Base-by-base conservation (phyloP, 2,329 filamentous ascomycete genomes). In the Trichoderma koningii region DNA sequence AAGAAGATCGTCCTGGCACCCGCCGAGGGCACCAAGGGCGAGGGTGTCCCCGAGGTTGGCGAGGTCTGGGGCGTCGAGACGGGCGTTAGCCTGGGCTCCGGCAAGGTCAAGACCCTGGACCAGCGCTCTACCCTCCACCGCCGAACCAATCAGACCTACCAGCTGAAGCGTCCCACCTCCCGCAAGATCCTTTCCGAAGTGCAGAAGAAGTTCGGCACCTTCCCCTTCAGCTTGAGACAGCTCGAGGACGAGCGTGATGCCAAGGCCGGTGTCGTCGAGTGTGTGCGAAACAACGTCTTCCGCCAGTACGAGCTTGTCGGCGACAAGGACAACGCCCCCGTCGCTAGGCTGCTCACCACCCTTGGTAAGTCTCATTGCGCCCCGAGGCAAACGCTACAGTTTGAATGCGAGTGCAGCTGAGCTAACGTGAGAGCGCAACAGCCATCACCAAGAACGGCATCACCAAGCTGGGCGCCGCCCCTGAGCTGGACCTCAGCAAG, bases 1-100 rank as follows among this genome's bases (percentile, higher is more conserved):
- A 97, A 97, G 89, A 98, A 97, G 87, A 97, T 99, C 75, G 95
- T 99, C 70, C 83, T 99, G 65, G 86, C 92, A 26, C 91, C 93
- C 41, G 86, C 88, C 59, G 93, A 97, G 73, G 92, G 92, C 70
- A 88, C 90, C 75, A 96, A 93, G 82, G 94, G 94, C 65, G 95
- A 99, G 68, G 95, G 95, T 74, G 79, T 87, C 65, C 91, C 95
- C 65, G 94, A 96, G 74, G 81, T 96, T 65, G 90, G 92, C 70
- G 95, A 99, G 77, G 93, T 96, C 67, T 99, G 95, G 95, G 95
- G 95, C 79, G 92, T 99, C 63, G 95, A 99, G 84, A 88, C 97
- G 76, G 94, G 94, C 71, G 87, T 99, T 75, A 95, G 91, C 79
- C 82, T 95, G 73, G 93, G 93, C 69, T 89, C 87, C 68, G 95